phyloP scores from a whole-genome alignment of 768 basidiomycete genomes.

The Boletus rubroflammeus region DNA sequence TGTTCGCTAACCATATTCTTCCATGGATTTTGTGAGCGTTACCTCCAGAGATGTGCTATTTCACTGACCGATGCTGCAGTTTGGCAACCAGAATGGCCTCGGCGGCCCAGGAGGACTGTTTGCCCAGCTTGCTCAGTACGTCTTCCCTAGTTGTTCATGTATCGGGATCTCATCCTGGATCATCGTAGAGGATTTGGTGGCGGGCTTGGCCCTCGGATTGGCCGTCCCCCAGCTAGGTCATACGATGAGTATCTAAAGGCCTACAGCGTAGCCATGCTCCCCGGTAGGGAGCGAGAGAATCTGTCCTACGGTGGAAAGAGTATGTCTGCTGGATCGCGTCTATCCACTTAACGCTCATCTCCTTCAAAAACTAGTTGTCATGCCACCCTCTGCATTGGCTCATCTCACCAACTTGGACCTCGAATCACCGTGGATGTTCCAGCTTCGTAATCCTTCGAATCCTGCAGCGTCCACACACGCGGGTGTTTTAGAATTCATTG shows the following conservation, averaged over 20 bases:
- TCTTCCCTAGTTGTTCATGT: constrained; percentile 1
- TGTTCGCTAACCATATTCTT: constrained; percentile 21
- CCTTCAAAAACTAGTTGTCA: constrained; percentile 63
- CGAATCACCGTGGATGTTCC: constrained; percentile 93
- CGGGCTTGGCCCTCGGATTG: constrained; percentile 43
- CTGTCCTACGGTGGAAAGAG: constrained; percentile 98
- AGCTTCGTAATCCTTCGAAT: constrained; percentile 86
- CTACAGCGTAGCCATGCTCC: constrained; percentile 93
- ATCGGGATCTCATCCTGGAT: constrained; percentile 17
- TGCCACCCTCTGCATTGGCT: constrained; percentile 94
- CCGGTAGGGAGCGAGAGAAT: constrained; percentile 81
- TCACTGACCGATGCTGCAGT: constrained; percentile 28
- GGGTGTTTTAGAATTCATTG: constrained; percentile 98
- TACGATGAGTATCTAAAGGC: constrained; percentile 95
- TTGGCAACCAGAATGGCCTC: constrained; percentile 33
- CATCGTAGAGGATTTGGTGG: constrained; percentile 50
- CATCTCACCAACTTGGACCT: constrained; percentile 84
- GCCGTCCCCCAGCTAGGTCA: constrained; percentile 57
- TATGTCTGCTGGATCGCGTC: constrained; percentile 42
- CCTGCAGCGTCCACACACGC: constrained; percentile 85
- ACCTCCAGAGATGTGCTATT: background rate
- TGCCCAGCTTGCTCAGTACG: constrained; percentile 62
- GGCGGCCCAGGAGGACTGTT: constrained; percentile 57
- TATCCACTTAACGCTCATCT: constrained; percentile 7
- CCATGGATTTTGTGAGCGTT: constrained; percentile 39